These are phyloP conservation scores for Tripterygium wilfordii DNA, from an alignment of 177 flowering plant genomes.

Conservation along the genomic window DNA sequence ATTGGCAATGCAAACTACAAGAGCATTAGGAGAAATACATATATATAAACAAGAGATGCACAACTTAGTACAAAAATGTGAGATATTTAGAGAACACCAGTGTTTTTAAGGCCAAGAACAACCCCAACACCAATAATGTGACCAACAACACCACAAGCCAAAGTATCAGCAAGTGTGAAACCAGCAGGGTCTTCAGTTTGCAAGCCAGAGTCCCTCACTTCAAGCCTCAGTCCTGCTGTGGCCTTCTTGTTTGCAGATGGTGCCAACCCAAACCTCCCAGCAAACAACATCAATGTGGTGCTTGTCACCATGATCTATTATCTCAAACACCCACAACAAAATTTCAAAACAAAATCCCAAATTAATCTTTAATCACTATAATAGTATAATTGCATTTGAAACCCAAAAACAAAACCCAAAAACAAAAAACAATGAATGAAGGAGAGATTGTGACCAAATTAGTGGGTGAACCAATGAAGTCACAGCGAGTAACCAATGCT, in stretches of 20 bases:
- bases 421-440: no score
- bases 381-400: no score
- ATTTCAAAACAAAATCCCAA: no score
- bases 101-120: conserved; percentile 29
- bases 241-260: conserved; percentile 96
- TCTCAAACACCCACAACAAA: no score
- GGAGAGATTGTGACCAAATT: conserved; percentile 57
- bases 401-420: no score
- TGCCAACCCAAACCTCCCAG: conserved; percentile 94
- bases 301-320: conserved; percentile 90
- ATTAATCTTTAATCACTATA: no score
- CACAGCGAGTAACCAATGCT: conserved; percentile 75
- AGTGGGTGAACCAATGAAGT: conserved; percentile 83
- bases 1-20: no score
- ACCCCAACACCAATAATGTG: conserved; percentile 98
- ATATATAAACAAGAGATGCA: no score
- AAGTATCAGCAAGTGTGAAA: conserved; percentile 85
- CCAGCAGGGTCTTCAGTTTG: conserved; percentile 99
- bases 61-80: no score
- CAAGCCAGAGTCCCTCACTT: conserved; percentile 79
- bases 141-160: conserved; percentile 93
- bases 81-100: conserved; percentile 6
- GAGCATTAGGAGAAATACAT: no score
- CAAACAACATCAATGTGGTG: conserved; percentile 84
- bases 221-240: conserved; percentile 88